Percentiles rank a stretch among this genome's conserved stretches.
Conservation (phyloP, 192 early-diverging fungal species). For the Allomyces macrogynus region DNA sequence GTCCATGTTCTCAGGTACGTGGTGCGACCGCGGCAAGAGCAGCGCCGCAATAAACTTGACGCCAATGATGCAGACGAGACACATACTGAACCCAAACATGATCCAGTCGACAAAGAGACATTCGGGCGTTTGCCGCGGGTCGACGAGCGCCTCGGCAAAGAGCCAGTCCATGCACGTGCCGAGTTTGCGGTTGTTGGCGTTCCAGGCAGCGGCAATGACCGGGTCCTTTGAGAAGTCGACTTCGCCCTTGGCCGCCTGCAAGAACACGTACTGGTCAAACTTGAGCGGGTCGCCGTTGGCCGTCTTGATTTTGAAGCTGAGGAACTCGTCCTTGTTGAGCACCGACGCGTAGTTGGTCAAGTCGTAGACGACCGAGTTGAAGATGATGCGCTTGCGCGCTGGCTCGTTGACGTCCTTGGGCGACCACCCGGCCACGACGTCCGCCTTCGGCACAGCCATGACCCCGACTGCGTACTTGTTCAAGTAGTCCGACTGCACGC, state of each 20-base stretch:
- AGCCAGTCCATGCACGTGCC: conserved; percentile 52
- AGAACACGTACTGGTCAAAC: background rate
- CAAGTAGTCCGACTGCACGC: background rate
- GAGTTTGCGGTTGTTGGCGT: conserved; percentile 17
- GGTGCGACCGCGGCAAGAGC: conserved; percentile 39
- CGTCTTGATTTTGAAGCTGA: background rate
- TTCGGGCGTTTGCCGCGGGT: conserved; percentile 52
- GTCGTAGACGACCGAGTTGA: conserved; percentile 52
- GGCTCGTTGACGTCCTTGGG: background rate
- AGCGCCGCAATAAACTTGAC: conserved; percentile 94
- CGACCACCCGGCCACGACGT: background rate
- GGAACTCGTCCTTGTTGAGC: background rate
- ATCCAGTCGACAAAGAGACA: conserved; percentile 72
- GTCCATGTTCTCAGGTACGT: conserved; percentile 61
- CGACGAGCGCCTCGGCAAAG: conserved; percentile 75
- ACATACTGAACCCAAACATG: conserved; percentile 50
- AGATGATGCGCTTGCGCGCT: conserved; percentile 31
- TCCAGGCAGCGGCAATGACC: background rate
- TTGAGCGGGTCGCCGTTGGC: background rate
- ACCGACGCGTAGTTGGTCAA: conserved; percentile 28
- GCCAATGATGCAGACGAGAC: conserved; percentile 64
- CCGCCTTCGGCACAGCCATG: background rate
- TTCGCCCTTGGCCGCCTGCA: background rate
- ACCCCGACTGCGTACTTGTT: background rate
- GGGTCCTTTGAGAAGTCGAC: background rate